Base-by-base conservation (phyloP, 345 rosid species). In the Linum usitatissimum region DNA sequence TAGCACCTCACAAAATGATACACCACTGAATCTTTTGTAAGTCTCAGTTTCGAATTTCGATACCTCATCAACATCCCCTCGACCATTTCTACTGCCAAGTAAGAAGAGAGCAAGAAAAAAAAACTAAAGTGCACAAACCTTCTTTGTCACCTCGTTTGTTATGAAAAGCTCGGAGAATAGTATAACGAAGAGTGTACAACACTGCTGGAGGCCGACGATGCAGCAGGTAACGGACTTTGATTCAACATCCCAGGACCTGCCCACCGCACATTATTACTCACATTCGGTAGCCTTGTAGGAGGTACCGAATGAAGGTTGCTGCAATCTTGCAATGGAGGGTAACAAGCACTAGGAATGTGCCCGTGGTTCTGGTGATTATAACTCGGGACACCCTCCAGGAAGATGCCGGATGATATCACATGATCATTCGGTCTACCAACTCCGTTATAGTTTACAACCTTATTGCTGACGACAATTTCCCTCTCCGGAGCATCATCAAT, bases 401-500 rank as follows among this genome's bases (percentile, higher is more conserved):
- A 72, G 60, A 69, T 57, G 42, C 74, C 77, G 42, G 70, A 62
- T 49, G 82, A 71, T 30, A 59, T 54, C 30, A 40, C 20, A 2
- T 63, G 71, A 54, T 45, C 17, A 3, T 45, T 45, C 3, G 53
- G 67, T 64, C 77, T 69, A 66, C 55, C 55, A 34, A 62, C 73
- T 64, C 66, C 77, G 0, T 57, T 31, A 30, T 64, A 70, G 45
- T 68, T 68, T 30, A 59, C 67, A 30, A 48, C 64, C 58, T 68
- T 75, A 38, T 49, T 36, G n/a, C 48, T 36, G 62, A 51, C 20
- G 20, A 5, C 55, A 18, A 62, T 64, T 60, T 75, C 83, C 60
- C 63, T 73, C 55, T 78, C 82, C 18, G 77, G 73, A 65, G 53
- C 64, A 76, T 83, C 88, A 49, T 86, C 88, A 18, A 78, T 79